A percentile compares a stretch with the other conserved stretches of the same genome.
These are phyloP conservation scores for Gaultheria prostrata DNA, from an alignment of 148 eudicot species.

Conservation along the genomic window DNA sequence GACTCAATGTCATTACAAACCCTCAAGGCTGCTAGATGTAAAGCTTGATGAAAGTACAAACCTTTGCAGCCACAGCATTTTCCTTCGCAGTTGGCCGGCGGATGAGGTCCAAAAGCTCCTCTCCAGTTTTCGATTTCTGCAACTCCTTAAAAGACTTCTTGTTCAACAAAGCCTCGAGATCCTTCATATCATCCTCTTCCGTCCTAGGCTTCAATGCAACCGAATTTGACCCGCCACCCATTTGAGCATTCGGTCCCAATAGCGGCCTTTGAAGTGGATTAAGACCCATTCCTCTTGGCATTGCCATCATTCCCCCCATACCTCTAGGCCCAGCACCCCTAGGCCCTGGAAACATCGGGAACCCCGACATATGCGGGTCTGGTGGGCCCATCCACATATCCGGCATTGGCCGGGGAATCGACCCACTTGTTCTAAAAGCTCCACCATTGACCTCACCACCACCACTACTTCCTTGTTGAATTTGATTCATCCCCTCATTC, in stretches of 20 bases:
- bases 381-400: slow-evolving; percentile 63
- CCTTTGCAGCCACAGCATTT: slow-evolving; percentile 88
- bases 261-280: slow-evolving; percentile 67
- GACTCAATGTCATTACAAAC: neutral
- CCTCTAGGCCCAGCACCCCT: slow-evolving; percentile 61
- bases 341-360: slow-evolving; percentile 52
- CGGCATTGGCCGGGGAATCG: slow-evolving; percentile 35
- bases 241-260: slow-evolving; percentile 33
- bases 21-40: neutral
- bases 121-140: slow-evolving; percentile 95
- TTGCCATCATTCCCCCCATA: slow-evolving; percentile 53
- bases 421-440: slow-evolving; percentile 39
- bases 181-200: slow-evolving; percentile 85
- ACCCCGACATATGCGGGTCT: slow-evolving; percentile 36
- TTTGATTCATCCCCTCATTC: slow-evolving; percentile 20
- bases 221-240: slow-evolving; percentile 33
- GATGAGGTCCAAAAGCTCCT: slow-evolving; percentile 86
- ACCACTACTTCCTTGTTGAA: slow-evolving; percentile 14
- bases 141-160: slow-evolving; percentile 81
- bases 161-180: slow-evolving; percentile 73
- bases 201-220: slow-evolving; percentile 43
- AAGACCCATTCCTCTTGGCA: slow-evolving; percentile 59
- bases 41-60: slow-evolving; percentile 12
- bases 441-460: slow-evolving; percentile 25
- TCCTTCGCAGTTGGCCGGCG: slow-evolving; percentile 89